Percentiles rank a stretch among this genome's conserved stretches.
Evolutionary conservation across 116 monocot species (phyloP).

Genomic region (Cymodocea nodosa): DNA sequence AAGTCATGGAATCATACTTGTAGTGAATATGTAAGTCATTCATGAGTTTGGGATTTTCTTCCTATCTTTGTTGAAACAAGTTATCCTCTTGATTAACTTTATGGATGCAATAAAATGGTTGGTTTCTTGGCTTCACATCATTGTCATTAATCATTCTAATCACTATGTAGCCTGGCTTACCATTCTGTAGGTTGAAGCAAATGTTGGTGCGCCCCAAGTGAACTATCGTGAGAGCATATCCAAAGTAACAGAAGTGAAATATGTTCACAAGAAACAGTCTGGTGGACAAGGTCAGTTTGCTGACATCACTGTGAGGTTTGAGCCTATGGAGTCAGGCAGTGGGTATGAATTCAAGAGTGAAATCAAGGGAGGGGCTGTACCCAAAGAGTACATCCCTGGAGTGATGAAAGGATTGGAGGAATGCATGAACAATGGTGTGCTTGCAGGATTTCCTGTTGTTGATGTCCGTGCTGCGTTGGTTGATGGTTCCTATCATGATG

Average conservation of each 20-base stretch:
- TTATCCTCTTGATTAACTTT: too few species aligned
- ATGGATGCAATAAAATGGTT: too few species aligned
- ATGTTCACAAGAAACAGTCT: constrained; percentile 94
- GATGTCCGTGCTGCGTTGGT: constrained; percentile 80
- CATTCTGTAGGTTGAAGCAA: constrained; percentile 81
- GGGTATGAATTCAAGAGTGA: constrained; percentile 99
- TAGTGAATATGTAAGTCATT: neutral
- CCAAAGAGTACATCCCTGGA: constrained; percentile 91
- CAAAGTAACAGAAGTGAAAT: constrained; percentile 56
- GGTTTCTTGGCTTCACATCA: too few species aligned
- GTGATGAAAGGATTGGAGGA: constrained; percentile 97
- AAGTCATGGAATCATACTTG: too few species aligned
- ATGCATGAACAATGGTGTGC: constrained; percentile 87
- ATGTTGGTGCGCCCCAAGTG: constrained; percentile 94
- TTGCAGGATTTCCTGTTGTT: constrained; percentile 92
- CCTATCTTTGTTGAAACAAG: too few species aligned
- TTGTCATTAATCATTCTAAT: neutral
- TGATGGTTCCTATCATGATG: constrained; percentile 92
- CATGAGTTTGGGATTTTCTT: neutral
- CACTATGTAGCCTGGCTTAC: neutral
- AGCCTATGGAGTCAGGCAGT: constrained; percentile 72
- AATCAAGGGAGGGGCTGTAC: constrained; percentile 87
- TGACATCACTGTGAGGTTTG: constrained; percentile 85
- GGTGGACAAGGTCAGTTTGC: constrained; percentile 95
- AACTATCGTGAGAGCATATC: constrained; percentile 99